Base-by-base conservation (phyloP, 306 rosid species). In the Sesbania bispinosa region DNA sequence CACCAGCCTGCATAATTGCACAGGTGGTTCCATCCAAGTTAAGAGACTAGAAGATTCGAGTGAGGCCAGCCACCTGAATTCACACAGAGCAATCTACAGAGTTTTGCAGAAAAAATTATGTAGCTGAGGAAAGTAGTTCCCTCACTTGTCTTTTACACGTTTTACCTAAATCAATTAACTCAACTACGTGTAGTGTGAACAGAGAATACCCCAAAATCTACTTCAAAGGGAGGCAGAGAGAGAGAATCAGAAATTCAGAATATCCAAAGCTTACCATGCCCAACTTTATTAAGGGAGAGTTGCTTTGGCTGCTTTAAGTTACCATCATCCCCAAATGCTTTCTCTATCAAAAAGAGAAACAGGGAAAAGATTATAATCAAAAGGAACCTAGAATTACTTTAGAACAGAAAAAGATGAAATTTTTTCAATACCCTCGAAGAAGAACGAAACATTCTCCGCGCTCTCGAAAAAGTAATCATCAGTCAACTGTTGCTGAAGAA, bases 291-390 rank as follows among this genome's bases (percentile, higher is more conserved):
- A 54, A 94, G 74, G 30, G 97, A 94, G 9, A 89, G 84, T 74
- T 87, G 89, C 89, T 87, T 91, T 2, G 90, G 86, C 71, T 94
- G 99, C 85, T 81, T 89, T 48, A 94, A 83, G 41, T 72, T 79
- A 69, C 97, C 99, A 83, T 91, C 95, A 72, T 79, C 89, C 57
- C 83, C 88, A 85, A 89, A 91, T 42, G 99, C 99, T 83, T 91
- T 94, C 81, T 91, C 99, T 94, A 81, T 69, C 71, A 24, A 80
- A 76, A 68, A 41, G 50, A 7, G 29, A 35, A 73, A 68, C 62
- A 75, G 62, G 83, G 39, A 32, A 58, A 19, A 39, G 36, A 29
- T 53, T 10, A 45, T 71, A 39, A 35, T 67, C 23, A 9, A 26
- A 41, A n/a, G 15, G 24, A 52, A 52, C 46, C 47, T 52, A 59